Percentiles rank a stretch among this genome's conserved stretches.
These are phyloP conservation scores for Lepidium campestre DNA, from an alignment of 441 rosid genomes.

Conservation along the genomic window DNA sequence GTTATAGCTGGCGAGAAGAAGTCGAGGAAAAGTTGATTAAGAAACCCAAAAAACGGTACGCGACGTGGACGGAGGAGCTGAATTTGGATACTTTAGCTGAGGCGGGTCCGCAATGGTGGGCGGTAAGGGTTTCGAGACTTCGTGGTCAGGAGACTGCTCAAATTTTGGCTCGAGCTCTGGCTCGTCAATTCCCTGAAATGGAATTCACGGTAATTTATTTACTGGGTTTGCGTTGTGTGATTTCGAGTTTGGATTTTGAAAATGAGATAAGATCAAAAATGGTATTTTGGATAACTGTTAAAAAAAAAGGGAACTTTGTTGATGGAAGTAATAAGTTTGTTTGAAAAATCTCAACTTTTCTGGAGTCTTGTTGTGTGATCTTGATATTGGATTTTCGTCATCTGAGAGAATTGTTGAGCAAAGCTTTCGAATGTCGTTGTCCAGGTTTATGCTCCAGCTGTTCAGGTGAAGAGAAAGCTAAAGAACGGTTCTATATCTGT, in stretches of 20 bases:
- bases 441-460: slow-evolving; percentile 76
- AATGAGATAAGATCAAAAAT: not conserved
- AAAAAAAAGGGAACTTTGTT: not conserved
- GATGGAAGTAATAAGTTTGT: not conserved
- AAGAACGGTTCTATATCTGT: slow-evolving; percentile 60
- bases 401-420: not conserved
- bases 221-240: not conserved
- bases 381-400: not conserved
- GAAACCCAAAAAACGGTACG: slow-evolving; percentile 60
- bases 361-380: not conserved
- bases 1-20: slow-evolving; percentile 73
- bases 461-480: slow-evolving; percentile 56
- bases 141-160: slow-evolving; percentile 58
- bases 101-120: slow-evolving; percentile 79
- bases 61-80: slow-evolving; percentile 53
- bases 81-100: slow-evolving; percentile 65
- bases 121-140: slow-evolving; percentile 50
- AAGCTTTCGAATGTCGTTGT: not conserved
- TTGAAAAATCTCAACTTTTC: slow-evolving; percentile 24
- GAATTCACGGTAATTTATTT: slow-evolving; percentile 52
- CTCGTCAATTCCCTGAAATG: slow-evolving; percentile 45
- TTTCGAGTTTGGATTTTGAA: not conserved
- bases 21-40: slow-evolving; percentile 64
- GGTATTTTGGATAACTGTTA: not conserved
- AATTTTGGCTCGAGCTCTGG: slow-evolving; percentile 47